Percentiles rank a stretch among this genome's conserved stretches.
These are phyloP conservation scores for Ophiostoma sp. DNA, from an alignment of 2,329 filamentous ascomycete species.

Conservation along the genomic window DNA sequence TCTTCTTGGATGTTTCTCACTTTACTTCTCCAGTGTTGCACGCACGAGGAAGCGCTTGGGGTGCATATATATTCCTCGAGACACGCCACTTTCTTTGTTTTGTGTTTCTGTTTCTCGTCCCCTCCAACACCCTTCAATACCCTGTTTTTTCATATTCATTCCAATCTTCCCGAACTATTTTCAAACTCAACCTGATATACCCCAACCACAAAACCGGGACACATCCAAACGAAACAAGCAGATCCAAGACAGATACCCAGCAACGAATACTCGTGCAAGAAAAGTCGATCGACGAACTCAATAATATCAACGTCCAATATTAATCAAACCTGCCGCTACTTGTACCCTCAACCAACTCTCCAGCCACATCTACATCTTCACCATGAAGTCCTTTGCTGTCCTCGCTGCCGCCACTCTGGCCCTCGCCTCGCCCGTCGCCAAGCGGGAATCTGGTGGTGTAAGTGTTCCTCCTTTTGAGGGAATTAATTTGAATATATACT, in stretches of 20 bases:
- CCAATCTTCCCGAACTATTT: not conserved
- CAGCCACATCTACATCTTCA: not conserved
- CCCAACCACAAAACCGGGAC: not conserved
- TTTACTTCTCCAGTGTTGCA: not conserved
- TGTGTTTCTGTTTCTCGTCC: not conserved
- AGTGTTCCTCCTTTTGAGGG: constrained; percentile 32
- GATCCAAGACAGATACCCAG: not conserved
- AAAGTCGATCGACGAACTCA: not conserved
- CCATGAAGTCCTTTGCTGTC: constrained; percentile 28
- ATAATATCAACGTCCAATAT: not conserved
- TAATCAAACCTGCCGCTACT: not conserved
- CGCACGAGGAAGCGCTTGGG: not conserved
- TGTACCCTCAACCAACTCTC: not conserved
- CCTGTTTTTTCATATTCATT: not conserved
- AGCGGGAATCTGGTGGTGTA: constrained; percentile 51
- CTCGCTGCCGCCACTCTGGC: constrained; percentile 24
- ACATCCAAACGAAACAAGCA: not conserved
- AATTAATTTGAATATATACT: not conserved
- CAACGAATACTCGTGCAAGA: not conserved
- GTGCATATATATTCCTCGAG: constrained; percentile 7
- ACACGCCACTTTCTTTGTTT: constrained; percentile 1
- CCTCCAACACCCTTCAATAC: not conserved
- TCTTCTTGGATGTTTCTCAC: not conserved
- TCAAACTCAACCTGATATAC: not conserved
- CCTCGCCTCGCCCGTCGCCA: constrained; percentile 37